Percentiles rank a stretch among this genome's conserved stretches.
Evolutionary conservation across 2,329 filamentous ascomycete genomes (phyloP).

Genomic region (Neofusicoccum parvum): DNA sequence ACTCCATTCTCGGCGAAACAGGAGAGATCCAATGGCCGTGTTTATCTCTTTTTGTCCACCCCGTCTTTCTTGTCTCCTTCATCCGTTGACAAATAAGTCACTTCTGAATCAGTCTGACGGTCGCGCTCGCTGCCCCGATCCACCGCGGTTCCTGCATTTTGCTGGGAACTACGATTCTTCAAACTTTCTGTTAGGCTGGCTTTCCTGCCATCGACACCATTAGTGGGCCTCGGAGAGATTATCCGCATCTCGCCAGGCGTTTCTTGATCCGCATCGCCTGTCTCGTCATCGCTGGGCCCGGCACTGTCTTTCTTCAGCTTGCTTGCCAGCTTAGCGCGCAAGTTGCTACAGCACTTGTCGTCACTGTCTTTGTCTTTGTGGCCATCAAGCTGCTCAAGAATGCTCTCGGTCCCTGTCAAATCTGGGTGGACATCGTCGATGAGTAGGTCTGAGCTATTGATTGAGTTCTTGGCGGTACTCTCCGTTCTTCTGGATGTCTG

Average conservation of each 20-base stretch:
- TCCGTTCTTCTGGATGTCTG: slow-evolving; percentile 55
- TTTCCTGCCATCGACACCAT: neutral
- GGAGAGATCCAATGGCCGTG: too few species aligned
- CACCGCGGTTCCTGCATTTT: neutral
- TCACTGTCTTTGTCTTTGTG: neutral
- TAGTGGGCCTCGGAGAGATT: slow-evolving; percentile 5
- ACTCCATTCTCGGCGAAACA: too few species aligned
- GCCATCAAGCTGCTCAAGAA: slow-evolving; percentile 12
- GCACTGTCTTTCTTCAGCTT: neutral
- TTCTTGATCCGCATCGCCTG: neutral
- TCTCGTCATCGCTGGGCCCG: neutral
- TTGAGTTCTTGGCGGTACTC: slow-evolving; percentile 10
- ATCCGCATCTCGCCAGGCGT: neutral
- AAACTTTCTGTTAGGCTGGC: neutral
- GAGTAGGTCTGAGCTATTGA: neutral
- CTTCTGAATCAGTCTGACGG: neutral
- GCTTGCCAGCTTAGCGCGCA: neutral
- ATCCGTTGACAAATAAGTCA: neutral
- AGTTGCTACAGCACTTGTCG: neutral
- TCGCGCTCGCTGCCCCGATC: neutral
- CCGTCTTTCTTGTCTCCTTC: neutral
- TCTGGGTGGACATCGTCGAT: slow-evolving; percentile 1
- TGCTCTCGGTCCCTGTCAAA: neutral
- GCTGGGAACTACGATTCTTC: neutral
- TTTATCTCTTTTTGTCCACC: neutral